Base-by-base conservation (phyloP, 2,329 filamentous ascomycete genomes). In the Beauveria pseudobassiana region DNA sequence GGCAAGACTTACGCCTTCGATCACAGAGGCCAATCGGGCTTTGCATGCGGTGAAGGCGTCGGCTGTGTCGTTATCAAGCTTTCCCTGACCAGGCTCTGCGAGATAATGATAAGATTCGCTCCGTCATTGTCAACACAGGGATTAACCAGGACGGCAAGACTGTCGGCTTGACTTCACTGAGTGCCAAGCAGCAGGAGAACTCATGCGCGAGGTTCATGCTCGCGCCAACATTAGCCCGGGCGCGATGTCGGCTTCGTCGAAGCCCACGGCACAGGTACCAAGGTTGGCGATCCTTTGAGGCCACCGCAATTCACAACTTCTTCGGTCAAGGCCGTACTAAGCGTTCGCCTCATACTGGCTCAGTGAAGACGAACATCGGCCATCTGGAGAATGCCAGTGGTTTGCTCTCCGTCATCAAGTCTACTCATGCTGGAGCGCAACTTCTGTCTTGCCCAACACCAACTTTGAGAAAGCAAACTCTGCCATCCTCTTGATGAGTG, bases 21-120 rank as follows among this genome's bases (percentile, higher is more conserved):
- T 65, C 63, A 71, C 63, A 54, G 68, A 61, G 69, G 68, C 54
- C 51, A 69, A 66, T 65, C 34, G 45, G 87, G 86, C 0, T 89
- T 86, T 65, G 84, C 80, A 0, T 78, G 85, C 10, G 86, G 83
- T 9, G 85, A 88, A 65, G 85, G 84, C 4, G 78, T 80, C 22
- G 82, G 75, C 7, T 75, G 80, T 55, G 65, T 88, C 3, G 69
- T 87, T 12, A 68, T 88, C 14, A 87, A 87, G 72, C 78, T 77
- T 1, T n/a, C n/a, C n/a, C 74, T 87, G 76, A 79, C 40, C 76
- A 82, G 62, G 85, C 85, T 2, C 68, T 85, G 26, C 71, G 69
- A 48, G 83, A 84, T 64, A 80, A 80, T 26, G 83, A 87, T 67
- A 75, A 77, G 2, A 80, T 84, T 62, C 74, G 78, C 43, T 79